Evolutionary conservation across 2,329 filamentous ascomycete species (phyloP), one percentile per base, ranked within the genome.

Genomic region (Anisogramma anomala): DNA sequence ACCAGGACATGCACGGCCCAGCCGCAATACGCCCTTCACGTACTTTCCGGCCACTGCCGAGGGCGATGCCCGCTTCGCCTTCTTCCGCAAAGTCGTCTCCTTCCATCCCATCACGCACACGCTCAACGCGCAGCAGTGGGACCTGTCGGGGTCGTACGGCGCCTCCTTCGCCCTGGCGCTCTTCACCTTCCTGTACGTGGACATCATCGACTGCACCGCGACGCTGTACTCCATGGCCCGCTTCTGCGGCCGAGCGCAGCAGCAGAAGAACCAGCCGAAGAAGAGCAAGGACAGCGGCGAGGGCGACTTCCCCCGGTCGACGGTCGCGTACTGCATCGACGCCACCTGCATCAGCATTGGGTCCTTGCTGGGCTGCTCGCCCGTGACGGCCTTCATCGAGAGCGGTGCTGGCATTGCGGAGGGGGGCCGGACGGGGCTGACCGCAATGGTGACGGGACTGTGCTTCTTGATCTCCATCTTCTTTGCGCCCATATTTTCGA

Each of bases 391-490:
- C 8, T 94, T 86, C 55, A 79, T 93, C 53, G 86, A 93, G 61
- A 86, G 81, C n/a, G 85, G 85, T 55, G 86, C 86, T 7, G 86
- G 86, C 52, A 93, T 94, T 48, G 84, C 84, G 0, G 86, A 94
- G 60, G 86, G 86, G 38, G 86, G 85, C 33, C 79, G 80, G 55
- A 93, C 86, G 0, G 86, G 86, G 13, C 63, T 94, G n/a, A 91
- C 85, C 0, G 78, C 84, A 34, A 83, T 89, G 59, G 67, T 76
- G 13, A 80, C 84, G 0, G 86, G 86, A 4, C 42, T 93, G 36
- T 87, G 82, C 63, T 94, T 94, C 68, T 82, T 94, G 65, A 76
- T 93, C 56, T 77, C 83, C 43, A 74, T 93, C 47, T 93, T 93
- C 69, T 93, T 93, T 57, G 85, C 86, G 0, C 86, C 86, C 0